Percentiles rank a stretch among this genome's conserved stretches.
Conservation (phyloP, 371 early-diverging fungal species). For the Rhizomucor pusillus region DNA sequence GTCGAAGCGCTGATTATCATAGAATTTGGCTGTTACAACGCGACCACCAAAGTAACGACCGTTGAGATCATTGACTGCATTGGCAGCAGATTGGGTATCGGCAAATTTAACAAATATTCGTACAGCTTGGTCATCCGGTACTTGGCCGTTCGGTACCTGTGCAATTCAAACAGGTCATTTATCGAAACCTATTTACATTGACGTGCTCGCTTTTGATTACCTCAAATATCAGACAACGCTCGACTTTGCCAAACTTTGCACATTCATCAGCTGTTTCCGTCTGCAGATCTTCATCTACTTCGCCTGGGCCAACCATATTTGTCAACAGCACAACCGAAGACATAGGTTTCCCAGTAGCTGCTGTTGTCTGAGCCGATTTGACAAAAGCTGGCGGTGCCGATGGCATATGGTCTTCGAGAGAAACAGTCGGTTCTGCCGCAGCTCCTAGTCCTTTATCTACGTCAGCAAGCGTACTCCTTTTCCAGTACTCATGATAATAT, state of each 20-base stretch:
- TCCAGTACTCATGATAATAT: no score
- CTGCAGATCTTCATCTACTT: constrained; percentile 71
- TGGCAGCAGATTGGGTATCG: constrained; percentile 43
- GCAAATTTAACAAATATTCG: constrained; percentile 73
- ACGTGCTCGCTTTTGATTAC: constrained; percentile 20
- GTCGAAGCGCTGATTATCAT: constrained; percentile 53
- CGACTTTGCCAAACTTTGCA: constrained; percentile 70
- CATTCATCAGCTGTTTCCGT: constrained; percentile 80
- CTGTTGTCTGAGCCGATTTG: not conserved
- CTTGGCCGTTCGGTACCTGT: constrained; percentile 47
- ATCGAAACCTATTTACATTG: not conserved
- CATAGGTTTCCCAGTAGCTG: not conserved
- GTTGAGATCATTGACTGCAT: constrained; percentile 61
- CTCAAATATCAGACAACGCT: constrained; percentile 67
- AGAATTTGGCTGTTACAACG: constrained; percentile 58
- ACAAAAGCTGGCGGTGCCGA: no score
- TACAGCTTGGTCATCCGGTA: constrained; percentile 61
- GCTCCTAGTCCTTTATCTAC: no score
- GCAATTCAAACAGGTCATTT: not conserved
- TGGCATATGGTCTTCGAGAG: no score
- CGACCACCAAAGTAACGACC: constrained; percentile 80
- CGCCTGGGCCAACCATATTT: constrained; percentile 70
- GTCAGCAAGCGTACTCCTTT: no score
- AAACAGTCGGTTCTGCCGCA: no score
- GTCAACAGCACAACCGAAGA: constrained; percentile 54